Conservation (phyloP, 2,329 filamentous ascomycete genomes). For the Beauveria sp. region DNA sequence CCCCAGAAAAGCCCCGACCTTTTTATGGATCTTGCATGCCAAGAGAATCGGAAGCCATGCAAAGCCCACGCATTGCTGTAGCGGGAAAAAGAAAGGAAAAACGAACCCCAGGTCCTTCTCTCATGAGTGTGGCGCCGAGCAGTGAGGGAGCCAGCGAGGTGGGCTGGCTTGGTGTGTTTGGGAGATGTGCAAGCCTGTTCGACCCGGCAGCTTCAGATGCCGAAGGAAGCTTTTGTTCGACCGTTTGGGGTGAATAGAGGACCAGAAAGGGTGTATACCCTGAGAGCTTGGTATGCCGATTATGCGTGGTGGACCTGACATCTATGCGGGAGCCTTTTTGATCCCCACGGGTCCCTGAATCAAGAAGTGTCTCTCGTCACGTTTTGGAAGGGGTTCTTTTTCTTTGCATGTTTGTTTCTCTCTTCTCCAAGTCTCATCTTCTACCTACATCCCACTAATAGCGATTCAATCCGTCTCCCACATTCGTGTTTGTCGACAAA, state of each 20-base stretch:
- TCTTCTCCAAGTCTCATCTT: background rate
- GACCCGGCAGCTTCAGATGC: background rate
- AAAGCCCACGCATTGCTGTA: background rate
- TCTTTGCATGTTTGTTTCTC: background rate
- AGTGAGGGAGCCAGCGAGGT: background rate
- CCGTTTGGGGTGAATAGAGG: background rate
- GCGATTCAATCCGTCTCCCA: background rate
- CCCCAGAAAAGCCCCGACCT: background rate
- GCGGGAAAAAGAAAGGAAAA: background rate
- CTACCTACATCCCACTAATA: background rate
- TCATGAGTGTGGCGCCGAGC: background rate
- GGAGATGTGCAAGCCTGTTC: background rate
- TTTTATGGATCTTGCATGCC: background rate
- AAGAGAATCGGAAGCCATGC: background rate
- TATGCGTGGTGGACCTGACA: conserved; percentile 5
- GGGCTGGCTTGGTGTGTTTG: conserved; percentile 3
- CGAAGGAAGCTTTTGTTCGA: background rate
- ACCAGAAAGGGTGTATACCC: background rate
- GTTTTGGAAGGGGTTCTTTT: background rate
- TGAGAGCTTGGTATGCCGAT: conserved; percentile 4
- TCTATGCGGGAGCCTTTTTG: background rate
- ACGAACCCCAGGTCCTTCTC: background rate
- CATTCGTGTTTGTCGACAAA: background rate
- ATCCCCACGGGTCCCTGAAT: conserved; percentile 6
- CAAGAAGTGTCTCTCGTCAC: background rate